Evolutionary conservation across 2,329 filamentous ascomycete genomes (phyloP), one percentile per base, ranked within the genome.

Genomic region (Trichophyton benhamiae): DNA sequence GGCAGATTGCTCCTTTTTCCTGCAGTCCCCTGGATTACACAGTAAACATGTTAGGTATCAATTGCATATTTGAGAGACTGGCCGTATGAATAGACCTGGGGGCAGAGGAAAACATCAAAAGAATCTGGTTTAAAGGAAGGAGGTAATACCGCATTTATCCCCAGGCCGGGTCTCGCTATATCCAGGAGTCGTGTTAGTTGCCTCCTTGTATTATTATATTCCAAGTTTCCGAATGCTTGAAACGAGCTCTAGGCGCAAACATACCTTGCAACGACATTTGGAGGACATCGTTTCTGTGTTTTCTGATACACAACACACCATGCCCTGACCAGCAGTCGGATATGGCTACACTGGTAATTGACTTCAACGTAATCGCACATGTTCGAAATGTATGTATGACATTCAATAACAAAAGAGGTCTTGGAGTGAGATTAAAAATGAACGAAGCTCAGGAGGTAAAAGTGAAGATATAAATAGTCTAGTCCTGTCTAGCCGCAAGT

Each of bases 341-440:
- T 71, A 70, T 84, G 81, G 58, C 76, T 76, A 71, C 81, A 84
- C 46, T 76, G 74, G 68, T 81, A 83, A 63, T 82, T 78, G 60
- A 83, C 81, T 70, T 83, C 78, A 22, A 78, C 83, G 66, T 83
- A 83, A 69, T 83, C 80, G 69, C 81, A 84, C 81, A 83, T 83
- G 58, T 60, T 71, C 64, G 53, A n/a, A 55, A 49, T 57, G 15
- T 44, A 44, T 33, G 20, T 38, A 52, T 57, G 17, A 57, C 17
- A 36, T 46, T 36, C 22, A 44, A 42, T n/a, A 30, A 27, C 8
- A 30, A 44, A 49, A n/a, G 27, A 55, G 15, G 25, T 33, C 30
- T 25, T 33, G 57, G 33, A 22, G 57, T 44, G 41, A 58, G 57
- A 58, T 20, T 58, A 44, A 46, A 44, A 58, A 7, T 9, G 36